Evolutionary conservation across 345 rosid genomes (phyloP).

Genomic region (Brassica incana): DNA sequence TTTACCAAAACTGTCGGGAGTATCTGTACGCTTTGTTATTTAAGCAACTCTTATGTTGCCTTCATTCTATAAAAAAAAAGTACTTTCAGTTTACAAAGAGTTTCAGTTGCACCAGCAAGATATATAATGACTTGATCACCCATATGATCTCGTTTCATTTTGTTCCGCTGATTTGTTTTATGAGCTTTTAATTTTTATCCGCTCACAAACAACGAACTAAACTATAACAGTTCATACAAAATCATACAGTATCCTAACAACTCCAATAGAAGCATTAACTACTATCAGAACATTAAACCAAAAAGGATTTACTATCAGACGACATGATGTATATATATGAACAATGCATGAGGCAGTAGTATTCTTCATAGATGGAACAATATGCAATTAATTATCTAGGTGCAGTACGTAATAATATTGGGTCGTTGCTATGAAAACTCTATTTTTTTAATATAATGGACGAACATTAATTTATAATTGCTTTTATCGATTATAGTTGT

Average conservation of each 20-base stretch:
- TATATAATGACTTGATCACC: not conserved
- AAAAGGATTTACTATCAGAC: not conserved
- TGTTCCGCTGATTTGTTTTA: not conserved
- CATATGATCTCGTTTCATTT: not conserved
- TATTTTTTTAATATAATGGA: not conserved
- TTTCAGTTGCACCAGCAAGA: constrained; percentile 1
- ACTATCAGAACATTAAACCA: not conserved
- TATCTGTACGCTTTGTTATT: no score
- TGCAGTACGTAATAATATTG: not conserved
- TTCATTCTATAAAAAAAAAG: no score
- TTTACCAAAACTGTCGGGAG: no score
- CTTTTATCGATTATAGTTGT: not conserved
- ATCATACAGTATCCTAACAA: not conserved
- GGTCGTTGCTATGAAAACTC: not conserved
- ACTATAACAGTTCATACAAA: not conserved
- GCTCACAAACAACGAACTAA: not conserved
- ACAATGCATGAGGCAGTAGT: not conserved
- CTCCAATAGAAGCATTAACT: not conserved
- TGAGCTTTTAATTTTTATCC: not conserved
- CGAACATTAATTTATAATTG: not conserved
- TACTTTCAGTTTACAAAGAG: no score
- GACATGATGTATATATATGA: not conserved
- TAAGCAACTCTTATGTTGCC: no score
- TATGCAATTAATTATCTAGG: not conserved
- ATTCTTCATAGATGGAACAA: not conserved